Percentiles rank a stretch among this genome's conserved stretches.
Evolutionary conservation across 331 rosid genomes (phyloP).

Genomic region (Prunus yedoensis): DNA sequence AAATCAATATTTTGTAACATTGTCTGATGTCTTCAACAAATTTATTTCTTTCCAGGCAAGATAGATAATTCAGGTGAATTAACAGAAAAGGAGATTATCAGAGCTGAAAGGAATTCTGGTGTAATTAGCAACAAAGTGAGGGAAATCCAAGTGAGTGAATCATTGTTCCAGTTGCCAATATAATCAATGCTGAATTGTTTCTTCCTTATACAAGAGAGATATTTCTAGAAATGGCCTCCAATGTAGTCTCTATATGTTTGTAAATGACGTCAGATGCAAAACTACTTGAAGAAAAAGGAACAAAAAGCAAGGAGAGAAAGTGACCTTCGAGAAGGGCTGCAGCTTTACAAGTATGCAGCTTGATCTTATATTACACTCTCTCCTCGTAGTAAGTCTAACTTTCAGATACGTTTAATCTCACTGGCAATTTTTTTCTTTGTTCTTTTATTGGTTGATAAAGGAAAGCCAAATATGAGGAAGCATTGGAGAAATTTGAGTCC

Average conservation of each 20-base stretch:
- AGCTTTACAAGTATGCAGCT: constrained; percentile 68
- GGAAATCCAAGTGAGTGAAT: constrained; percentile 86
- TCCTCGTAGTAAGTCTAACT: neutral
- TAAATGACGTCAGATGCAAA: constrained; percentile 74
- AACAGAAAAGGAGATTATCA: constrained; percentile 86
- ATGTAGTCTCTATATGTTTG: constrained; percentile 19
- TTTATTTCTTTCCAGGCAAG: constrained; percentile 56
- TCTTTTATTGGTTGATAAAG: constrained; percentile 32
- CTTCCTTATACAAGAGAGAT: neutral
- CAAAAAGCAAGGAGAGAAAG: constrained; percentile 60
- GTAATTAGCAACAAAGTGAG: constrained; percentile 81
- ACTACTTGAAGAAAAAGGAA: constrained; percentile 69
- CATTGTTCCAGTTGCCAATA: neutral
- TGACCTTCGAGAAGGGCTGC: constrained; percentile 81
- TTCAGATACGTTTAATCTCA: constrained; percentile 9
- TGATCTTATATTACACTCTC: constrained; percentile 1
- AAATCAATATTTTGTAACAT: constrained; percentile 4
- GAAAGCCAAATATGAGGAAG: constrained; percentile 81
- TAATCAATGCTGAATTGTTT: constrained; percentile 26
- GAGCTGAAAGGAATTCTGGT: constrained; percentile 97
- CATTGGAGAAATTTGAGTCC: constrained; percentile 83
- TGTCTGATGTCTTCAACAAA: constrained; percentile 20
- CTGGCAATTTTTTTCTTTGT: constrained; percentile 3
- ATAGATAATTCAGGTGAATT: constrained; percentile 51
- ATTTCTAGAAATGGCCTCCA: neutral